Evolutionary conservation across 1,139 yeast species (phyloP).

Genomic region (Magnusiomyces sp.): DNA sequence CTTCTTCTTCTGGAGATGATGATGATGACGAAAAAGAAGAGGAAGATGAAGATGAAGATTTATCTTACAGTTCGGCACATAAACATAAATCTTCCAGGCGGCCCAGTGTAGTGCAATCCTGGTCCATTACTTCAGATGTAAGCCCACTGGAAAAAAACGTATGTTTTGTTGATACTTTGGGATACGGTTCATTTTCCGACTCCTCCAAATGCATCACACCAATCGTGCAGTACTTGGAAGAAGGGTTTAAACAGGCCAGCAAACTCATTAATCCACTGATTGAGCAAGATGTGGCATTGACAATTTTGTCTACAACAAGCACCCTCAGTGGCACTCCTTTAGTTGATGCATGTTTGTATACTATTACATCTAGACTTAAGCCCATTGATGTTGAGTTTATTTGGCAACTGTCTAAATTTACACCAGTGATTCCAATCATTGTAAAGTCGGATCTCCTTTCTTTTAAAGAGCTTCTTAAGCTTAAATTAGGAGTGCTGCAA

Average conservation of each 20-base stretch:
- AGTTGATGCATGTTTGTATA: slow-evolving; percentile 28
- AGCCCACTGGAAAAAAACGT: slow-evolving; percentile 23
- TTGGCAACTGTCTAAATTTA: slow-evolving; percentile 18
- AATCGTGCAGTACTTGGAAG: slow-evolving; percentile 23
- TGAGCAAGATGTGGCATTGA: slow-evolving; percentile 18
- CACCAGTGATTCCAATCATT: slow-evolving; percentile 27
- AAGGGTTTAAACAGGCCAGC: slow-evolving; percentile 24
- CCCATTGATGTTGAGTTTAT: slow-evolving; percentile 24
- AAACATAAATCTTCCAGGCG: slow-evolving; percentile 10
- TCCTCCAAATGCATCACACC: slow-evolving; percentile 17
- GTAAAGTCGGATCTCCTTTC: slow-evolving; percentile 22
- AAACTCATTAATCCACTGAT: slow-evolving; percentile 23
- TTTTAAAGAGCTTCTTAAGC: slow-evolving; percentile 16
- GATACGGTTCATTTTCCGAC: slow-evolving; percentile 19
- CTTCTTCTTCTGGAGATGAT: slow-evolving; percentile 13
- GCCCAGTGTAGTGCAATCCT: slow-evolving; percentile 18
- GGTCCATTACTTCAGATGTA: slow-evolving; percentile 17
- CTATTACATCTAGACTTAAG: slow-evolving; percentile 19
- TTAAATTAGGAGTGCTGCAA: slow-evolving; percentile 20
- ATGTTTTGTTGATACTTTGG: slow-evolving; percentile 24
- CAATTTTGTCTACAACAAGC: slow-evolving; percentile 23
- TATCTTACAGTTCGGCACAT: too few relatives aligned
- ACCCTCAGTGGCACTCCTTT: slow-evolving; percentile 25
- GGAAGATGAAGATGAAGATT: too few relatives aligned
- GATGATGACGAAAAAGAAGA: background rate